Evolutionary conservation across 169 alveolate genomes (phyloP).

Genomic region (Plasmodium coatneyi): DNA sequence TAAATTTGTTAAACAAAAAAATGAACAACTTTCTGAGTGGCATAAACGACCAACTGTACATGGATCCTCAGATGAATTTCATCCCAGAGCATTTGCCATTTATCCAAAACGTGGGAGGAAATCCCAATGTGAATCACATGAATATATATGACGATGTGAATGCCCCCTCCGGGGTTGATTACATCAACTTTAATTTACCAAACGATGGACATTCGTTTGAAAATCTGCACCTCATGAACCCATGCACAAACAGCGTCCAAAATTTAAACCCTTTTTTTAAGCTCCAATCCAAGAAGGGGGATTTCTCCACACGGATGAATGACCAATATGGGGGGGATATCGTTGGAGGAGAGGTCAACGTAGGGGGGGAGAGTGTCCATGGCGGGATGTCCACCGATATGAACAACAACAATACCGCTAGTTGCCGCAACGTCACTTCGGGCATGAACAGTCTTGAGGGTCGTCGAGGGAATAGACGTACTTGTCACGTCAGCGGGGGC

Average conservation of each 20-base stretch:
- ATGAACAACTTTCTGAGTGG: slow-evolving; percentile 9
- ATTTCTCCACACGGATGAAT: not conserved
- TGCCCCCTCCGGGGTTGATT: slow-evolving; percentile 20
- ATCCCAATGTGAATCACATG: not conserved
- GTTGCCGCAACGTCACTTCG: not conserved
- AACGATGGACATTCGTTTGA: slow-evolving; percentile 10
- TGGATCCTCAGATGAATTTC: slow-evolving; percentile 25
- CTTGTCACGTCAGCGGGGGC: not conserved
- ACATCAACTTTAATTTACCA: not conserved
- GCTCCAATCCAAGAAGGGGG: not conserved
- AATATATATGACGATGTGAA: slow-evolving; percentile 25
- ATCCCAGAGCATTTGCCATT: not conserved
- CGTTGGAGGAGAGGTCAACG: not conserved
- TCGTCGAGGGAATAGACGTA: not conserved
- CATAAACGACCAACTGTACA: slow-evolving; percentile 31
- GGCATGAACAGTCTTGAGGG: not conserved
- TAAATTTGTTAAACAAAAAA: slow-evolving; percentile 26
- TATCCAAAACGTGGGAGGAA: not conserved
- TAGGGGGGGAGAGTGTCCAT: not conserved
- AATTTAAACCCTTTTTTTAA: not conserved
- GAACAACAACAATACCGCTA: not conserved
- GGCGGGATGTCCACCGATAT: not conserved
- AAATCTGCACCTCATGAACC: not conserved
- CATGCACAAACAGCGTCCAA: not conserved
- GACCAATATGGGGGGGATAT: slow-evolving; percentile 13